Evolutionary conservation across 2,329 filamentous ascomycete species (phyloP).

Genomic region (Exophiala phaeomuriformis): DNA sequence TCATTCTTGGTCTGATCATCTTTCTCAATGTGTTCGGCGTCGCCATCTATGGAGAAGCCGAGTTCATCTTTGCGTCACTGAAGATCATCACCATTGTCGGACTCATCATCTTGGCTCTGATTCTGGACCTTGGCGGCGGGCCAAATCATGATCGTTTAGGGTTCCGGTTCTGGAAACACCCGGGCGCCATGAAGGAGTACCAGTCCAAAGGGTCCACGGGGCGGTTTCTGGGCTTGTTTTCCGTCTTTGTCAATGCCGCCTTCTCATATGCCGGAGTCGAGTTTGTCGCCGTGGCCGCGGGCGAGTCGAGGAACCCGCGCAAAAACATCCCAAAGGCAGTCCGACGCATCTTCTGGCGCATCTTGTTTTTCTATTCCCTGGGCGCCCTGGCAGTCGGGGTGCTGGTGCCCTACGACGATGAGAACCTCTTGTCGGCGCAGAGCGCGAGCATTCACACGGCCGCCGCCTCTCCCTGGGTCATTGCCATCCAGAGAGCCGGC

Average conservation of each 20-base stretch:
- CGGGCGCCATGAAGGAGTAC: slow-evolving; percentile 50
- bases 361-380: slow-evolving; percentile 51
- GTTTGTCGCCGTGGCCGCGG: slow-evolving; percentile 49
- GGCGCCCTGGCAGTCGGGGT: slow-evolving; percentile 37
- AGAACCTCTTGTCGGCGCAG: slow-evolving; percentile 50
- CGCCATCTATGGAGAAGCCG: slow-evolving; percentile 62
- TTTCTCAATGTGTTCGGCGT: slow-evolving; percentile 64
- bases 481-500: slow-evolving; percentile 38
- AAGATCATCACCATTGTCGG: slow-evolving; percentile 61
- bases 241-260: slow-evolving; percentile 39
- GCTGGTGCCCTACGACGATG: slow-evolving; percentile 50
- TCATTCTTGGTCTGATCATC: slow-evolving; percentile 31
- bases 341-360: slow-evolving; percentile 49
- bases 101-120: slow-evolving; percentile 57
- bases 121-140: slow-evolving; percentile 59
- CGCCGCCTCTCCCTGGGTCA: slow-evolving; percentile 46
- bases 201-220: slow-evolving; percentile 33
- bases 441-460: slow-evolving; percentile 62
- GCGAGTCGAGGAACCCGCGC: slow-evolving; percentile 49
- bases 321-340: slow-evolving; percentile 49
- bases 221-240: slow-evolving; percentile 48
- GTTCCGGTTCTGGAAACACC: slow-evolving; percentile 59
- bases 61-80: slow-evolving; percentile 52
- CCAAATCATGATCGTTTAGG: slow-evolving; percentile 55
- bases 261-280: slow-evolving; percentile 40